Conservation (phyloP, 1,284 basidiomycete genomes). For the Quambalaria eucalypti region DNA sequence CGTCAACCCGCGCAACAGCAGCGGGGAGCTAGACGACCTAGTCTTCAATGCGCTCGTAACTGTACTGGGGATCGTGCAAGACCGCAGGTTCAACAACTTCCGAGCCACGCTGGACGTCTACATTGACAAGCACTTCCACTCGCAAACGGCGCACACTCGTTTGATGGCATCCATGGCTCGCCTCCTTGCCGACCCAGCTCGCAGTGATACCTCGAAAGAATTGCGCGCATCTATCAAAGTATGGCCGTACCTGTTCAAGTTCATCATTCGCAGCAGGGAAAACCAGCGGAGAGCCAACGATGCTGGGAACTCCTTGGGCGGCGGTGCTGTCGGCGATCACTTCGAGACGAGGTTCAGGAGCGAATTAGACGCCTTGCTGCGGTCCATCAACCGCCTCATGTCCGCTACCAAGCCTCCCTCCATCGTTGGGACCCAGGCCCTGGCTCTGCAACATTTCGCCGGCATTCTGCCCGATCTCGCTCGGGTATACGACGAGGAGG, state of each 20-base stretch:
- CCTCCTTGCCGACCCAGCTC: slow-evolving; percentile 65
- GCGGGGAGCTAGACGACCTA: slow-evolving; percentile 70
- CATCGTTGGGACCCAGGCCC: slow-evolving; percentile 83
- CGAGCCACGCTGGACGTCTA: slow-evolving; percentile 85
- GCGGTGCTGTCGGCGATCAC: slow-evolving; percentile 74
- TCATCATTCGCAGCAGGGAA: slow-evolving; percentile 78
- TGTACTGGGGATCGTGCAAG: slow-evolving; percentile 70
- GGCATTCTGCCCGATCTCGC: slow-evolving; percentile 75
- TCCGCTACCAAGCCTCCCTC: slow-evolving; percentile 64
- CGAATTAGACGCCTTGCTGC: slow-evolving; percentile 54
- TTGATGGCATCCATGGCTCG: slow-evolving; percentile 63
- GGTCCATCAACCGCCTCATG: slow-evolving; percentile 83
- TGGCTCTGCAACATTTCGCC: slow-evolving; percentile 75
- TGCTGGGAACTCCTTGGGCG: slow-evolving; percentile 47
- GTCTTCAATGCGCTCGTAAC: slow-evolving; percentile 86
- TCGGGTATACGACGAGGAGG: slow-evolving; percentile 28
- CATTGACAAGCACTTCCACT: slow-evolving; percentile 72
- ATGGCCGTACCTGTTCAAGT: slow-evolving; percentile 91
- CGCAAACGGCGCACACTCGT: slow-evolving; percentile 34
- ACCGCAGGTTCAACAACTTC: slow-evolving; percentile 76
- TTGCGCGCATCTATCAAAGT: slow-evolving; percentile 86
- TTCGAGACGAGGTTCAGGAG: slow-evolving; percentile 75
- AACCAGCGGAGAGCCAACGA: slow-evolving; percentile 69
- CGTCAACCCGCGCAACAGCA: slow-evolving; percentile 63
- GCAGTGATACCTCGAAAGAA: slow-evolving; percentile 64